Conservation (phyloP, 176 grass and related monocot genomes). For the Musa troglodytarum region DNA sequence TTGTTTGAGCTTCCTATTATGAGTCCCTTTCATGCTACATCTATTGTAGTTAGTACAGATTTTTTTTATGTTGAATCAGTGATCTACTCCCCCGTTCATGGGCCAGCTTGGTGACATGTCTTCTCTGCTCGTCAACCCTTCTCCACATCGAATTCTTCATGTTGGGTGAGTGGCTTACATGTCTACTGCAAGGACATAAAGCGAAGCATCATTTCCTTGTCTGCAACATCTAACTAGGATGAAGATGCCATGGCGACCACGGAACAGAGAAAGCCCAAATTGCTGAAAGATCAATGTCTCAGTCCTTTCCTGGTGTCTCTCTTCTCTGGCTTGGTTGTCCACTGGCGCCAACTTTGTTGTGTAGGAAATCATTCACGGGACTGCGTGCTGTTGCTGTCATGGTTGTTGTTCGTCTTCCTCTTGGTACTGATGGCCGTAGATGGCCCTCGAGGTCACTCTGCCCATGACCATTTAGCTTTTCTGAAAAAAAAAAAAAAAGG, state of each 20-base stretch:
- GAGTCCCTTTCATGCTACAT: neutral
- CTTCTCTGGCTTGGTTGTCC: neutral
- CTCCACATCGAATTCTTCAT: neutral
- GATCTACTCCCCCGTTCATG: neutral
- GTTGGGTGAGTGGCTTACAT: conserved; percentile 7
- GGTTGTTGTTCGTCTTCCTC: neutral
- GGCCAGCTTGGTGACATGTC: neutral
- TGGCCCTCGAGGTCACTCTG: neutral
- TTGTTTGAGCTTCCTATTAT: neutral
- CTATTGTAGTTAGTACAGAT: neutral
- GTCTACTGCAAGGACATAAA: neutral
- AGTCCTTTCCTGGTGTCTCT: too few species aligned
- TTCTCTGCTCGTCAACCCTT: neutral
- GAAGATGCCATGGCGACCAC: neutral
- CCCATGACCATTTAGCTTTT: neutral
- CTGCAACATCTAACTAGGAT: neutral
- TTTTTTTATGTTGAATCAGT: neutral
- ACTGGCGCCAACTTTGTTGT: neutral
- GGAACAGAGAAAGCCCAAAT: too few species aligned
- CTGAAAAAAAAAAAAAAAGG: too few species aligned
- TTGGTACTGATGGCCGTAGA: neutral
- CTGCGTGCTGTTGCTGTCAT: neutral
- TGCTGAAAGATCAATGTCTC: too few species aligned
- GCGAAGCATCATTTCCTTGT: neutral
- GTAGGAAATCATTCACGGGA: neutral